Base-by-base conservation (phyloP, 2,329 filamentous ascomycete genomes). In the Alternaria brassicae region DNA sequence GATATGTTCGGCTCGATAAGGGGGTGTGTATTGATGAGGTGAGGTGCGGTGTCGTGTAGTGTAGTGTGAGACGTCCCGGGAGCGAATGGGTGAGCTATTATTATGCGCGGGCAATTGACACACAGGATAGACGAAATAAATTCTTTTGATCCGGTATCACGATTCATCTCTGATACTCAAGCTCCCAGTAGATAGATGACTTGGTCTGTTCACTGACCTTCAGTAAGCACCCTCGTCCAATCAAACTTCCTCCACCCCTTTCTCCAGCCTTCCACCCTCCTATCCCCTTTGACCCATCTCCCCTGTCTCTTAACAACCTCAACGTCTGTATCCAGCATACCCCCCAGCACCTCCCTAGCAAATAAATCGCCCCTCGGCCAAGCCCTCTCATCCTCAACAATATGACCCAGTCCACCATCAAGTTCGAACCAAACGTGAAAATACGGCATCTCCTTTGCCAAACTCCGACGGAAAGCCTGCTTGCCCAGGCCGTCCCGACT, bases 381-480 rank as follows among this genome's bases (percentile, higher is more conserved):
- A 50, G 88, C 83, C 48, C 88, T 85, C 27, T 88, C 82, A 69
- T 99, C 91, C 79, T 99, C 95, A 0, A 99, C 91, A 8, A 99
- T 83, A 76, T 99, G 95, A 0, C 92, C 95, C 65, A 99, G 79
- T 0, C 95, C 95, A 2, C 95, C 95, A 73, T 99, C 93, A 1
- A 99, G 81, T 52, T 88, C 87, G 75, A 98, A 98, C 93, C 94
- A 99, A 4, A 78, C 94, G 77, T 99, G 95, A 72, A 99, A 99
- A 77, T 99, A 99, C 0, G 96, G 94, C 91, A 96, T 94, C 81
- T 99, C 94, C 80, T 96, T 97, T 12, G 91, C 92, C 61, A 99
- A 83, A 19, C 86, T 90, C 56, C 88, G 85, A 1, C 94, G 85
- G 77, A 99, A 99, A 1, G 95, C 93, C 53, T 85, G 78, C 72